phyloP scores from a whole-genome alignment of 768 basidiomycete genomes.

The Lenzites betulinus region DNA sequence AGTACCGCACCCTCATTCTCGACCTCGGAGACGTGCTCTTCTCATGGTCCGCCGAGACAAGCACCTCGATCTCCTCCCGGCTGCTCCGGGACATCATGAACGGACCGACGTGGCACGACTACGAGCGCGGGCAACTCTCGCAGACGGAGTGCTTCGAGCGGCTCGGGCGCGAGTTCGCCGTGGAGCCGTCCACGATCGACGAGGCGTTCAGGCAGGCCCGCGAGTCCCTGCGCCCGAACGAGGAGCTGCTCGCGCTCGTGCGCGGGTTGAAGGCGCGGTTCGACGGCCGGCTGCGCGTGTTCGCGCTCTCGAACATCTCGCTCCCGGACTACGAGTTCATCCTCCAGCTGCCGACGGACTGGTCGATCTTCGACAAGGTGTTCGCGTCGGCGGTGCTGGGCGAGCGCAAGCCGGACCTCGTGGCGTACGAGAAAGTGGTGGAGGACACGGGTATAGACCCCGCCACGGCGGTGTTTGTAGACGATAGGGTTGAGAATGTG shows the following conservation, averaged over 20 bases:
- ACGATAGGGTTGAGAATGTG: constrained; percentile 62
- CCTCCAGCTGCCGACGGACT: constrained; percentile 44
- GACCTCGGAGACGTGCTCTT: constrained; percentile 61
- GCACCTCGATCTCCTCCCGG: constrained; percentile 44
- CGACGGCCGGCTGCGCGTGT: constrained; percentile 20
- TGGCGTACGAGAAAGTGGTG: constrained; percentile 55
- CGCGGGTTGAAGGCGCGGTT: constrained; percentile 44
- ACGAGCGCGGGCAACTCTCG: constrained; percentile 49
- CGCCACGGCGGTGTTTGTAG: constrained; percentile 51
- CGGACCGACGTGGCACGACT: constrained; percentile 53
- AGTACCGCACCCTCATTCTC: constrained; percentile 43
- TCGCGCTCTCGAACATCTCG: neutral
- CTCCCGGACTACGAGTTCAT: constrained; percentile 39
- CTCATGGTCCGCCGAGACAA: constrained; percentile 51
- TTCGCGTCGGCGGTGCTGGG: constrained; percentile 53
- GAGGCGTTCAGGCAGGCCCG: constrained; percentile 50
- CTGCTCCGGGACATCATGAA: constrained; percentile 45
- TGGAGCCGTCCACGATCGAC: constrained; percentile 41
- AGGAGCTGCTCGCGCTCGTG: constrained; percentile 40
- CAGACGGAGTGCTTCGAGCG: constrained; percentile 47
- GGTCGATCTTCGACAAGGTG: constrained; percentile 54
- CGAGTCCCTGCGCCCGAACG: constrained; percentile 49
- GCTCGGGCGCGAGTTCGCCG: constrained; percentile 42
- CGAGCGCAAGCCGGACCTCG: constrained; percentile 58
- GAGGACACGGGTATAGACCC: constrained; percentile 48